A percentile compares a stretch with the other conserved stretches of the same genome.
These are phyloP conservation scores for Metschnikowia hibisci DNA, from an alignment of 805 yeast species.

Conservation along the genomic window DNA sequence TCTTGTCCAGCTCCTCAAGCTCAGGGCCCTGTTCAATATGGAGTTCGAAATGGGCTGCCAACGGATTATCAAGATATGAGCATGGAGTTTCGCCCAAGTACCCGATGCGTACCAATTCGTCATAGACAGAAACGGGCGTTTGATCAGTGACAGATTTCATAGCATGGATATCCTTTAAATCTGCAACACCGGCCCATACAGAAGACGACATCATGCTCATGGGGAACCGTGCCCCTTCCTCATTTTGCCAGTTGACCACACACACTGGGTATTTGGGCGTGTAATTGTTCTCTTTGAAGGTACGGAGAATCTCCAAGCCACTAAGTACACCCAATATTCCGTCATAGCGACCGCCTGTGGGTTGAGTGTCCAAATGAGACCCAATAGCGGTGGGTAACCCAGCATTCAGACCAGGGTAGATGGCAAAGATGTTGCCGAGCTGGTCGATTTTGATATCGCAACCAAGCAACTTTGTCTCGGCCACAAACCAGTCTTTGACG, in stretches of 20 bases:
- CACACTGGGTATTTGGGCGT: slow-evolving; percentile 66
- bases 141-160: slow-evolving; percentile 54
- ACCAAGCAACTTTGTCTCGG: slow-evolving; percentile 49
- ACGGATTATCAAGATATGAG: slow-evolving; percentile 46
- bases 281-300: slow-evolving; percentile 54
- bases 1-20: slow-evolving; percentile 50
- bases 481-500: slow-evolving; percentile 63
- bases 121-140: slow-evolving; percentile 43
- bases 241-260: slow-evolving; percentile 68
- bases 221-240: slow-evolving; percentile 79
- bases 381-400: slow-evolving; percentile 64
- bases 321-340: slow-evolving; percentile 67
- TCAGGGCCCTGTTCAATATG: slow-evolving; percentile 80
- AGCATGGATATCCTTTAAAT: slow-evolving; percentile 46
- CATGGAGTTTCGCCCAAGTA: slow-evolving; percentile 53
- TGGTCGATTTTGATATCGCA: slow-evolving; percentile 58
- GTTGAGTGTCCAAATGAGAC: slow-evolving; percentile 74
- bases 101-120: slow-evolving; percentile 59
- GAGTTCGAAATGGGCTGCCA: slow-evolving; percentile 67
- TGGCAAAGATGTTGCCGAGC: slow-evolving; percentile 66
- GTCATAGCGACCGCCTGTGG: slow-evolving; percentile 74
- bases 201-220: slow-evolving; percentile 61
- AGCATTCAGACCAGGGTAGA: slow-evolving; percentile 49
- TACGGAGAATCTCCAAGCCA: slow-evolving; percentile 64
- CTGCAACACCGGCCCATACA: slow-evolving; percentile 57